Base-by-base conservation (phyloP, 2,329 filamentous ascomycete genomes). In the Calcarisporium arbuscula region DNA sequence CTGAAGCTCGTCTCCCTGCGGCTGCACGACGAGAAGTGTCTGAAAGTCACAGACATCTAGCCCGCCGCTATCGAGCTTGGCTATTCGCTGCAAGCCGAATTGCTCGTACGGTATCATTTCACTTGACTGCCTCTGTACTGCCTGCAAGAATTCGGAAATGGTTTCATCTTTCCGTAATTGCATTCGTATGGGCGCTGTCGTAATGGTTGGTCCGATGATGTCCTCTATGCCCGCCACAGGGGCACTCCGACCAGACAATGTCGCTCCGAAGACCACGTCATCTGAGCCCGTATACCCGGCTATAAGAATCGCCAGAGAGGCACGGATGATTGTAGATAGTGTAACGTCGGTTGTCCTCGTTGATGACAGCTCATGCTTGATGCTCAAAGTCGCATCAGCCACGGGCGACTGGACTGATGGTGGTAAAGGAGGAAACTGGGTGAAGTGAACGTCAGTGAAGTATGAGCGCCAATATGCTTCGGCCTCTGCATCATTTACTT, bases 101-200 rank as follows among this genome's bases (percentile, higher is more conserved):
- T 45, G 40, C 20, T 42, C 40, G 26, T 28, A 38, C 5, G 36
- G 28, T n/a, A 40, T 28, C 37, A 43, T 41, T 11, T 38, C 35
- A 18, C 32, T 12, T 6, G 35, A 32, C n/a, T 40, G 32, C 1
- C 32, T 31, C 17, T 52, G 46, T 2, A 49, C 27, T 0, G 48
- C 44, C n/a, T 64, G 47, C 10, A 77, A 51, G 38, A 65, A 71
- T 14, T 67, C 50, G 0, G 45, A 41, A 8, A 66, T 50, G 0
- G 51, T 45, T 15, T 26, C 19, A 4, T 30, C n/a, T 5, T 30
- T 18, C 70, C 56, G 50, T 10, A 52, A 10, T 0, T 23, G 23
- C 7, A 52, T 20, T 2, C 44, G 42, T 9, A 53, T 11, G 5
- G 51, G 52, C 2, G 54, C 41, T 9, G 47, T 51, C 8, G 48